phyloP scores from a whole-genome alignment of 805 yeast species.

The Saturnispora gosingensis region DNA sequence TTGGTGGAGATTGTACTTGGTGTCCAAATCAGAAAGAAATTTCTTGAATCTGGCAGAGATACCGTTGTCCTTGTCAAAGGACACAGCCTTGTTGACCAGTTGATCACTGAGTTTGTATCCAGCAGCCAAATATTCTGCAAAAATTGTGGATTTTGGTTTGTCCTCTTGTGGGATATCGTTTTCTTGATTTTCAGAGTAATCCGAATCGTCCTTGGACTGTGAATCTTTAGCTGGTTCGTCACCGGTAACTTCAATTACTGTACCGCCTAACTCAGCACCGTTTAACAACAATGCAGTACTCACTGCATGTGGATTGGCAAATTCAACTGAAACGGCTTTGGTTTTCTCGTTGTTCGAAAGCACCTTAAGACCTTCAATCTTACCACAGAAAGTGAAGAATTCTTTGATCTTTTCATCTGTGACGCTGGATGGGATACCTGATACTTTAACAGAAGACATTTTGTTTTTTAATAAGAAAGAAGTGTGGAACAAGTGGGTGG shows the following conservation, averaged over 20 bases:
- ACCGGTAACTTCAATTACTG: slow-evolving; percentile 36
- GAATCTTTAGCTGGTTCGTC: slow-evolving; percentile 10
- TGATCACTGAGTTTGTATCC: slow-evolving; percentile 63
- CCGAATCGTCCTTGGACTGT: slow-evolving; percentile 11
- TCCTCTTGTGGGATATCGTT: slow-evolving; percentile 60
- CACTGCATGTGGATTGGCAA: slow-evolving; percentile 51
- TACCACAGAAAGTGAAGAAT: slow-evolving; percentile 72
- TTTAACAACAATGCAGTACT: slow-evolving; percentile 61
- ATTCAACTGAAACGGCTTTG: slow-evolving; percentile 39
- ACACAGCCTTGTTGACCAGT: slow-evolving; percentile 50
- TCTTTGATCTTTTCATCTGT: slow-evolving; percentile 45
- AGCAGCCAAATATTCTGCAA: slow-evolving; percentile 68
- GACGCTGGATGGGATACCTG: slow-evolving; percentile 44
- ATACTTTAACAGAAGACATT: slow-evolving; percentile 40
- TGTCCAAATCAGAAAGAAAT: slow-evolving; percentile 47
- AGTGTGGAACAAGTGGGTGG: background rate
- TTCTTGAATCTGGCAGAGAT: slow-evolving; percentile 44
- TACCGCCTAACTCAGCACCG: slow-evolving; percentile 65
- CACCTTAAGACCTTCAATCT: slow-evolving; percentile 30
- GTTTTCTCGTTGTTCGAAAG: slow-evolving; percentile 25
- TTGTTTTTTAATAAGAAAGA: background rate
- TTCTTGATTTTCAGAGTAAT: slow-evolving; percentile 7
- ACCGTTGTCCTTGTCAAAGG: slow-evolving; percentile 58
- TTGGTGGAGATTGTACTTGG: slow-evolving; percentile 51
- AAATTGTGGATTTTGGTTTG: slow-evolving; percentile 65